Evolutionary conservation across 169 alveolate species (phyloP).

Genomic region (Toxoplasma gondii): DNA sequence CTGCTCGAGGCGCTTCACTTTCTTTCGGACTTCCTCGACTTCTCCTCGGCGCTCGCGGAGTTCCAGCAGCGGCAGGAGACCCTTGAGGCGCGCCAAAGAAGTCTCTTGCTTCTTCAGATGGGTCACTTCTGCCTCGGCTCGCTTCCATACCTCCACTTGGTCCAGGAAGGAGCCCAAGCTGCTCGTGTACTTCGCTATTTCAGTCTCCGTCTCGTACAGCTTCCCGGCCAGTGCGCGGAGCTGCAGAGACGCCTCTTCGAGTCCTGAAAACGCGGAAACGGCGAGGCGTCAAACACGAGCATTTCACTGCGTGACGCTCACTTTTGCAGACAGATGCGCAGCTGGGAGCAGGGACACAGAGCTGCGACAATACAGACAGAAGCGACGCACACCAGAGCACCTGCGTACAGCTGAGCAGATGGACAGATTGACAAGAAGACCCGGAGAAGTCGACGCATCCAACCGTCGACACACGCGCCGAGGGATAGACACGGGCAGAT

Average conservation of each 20-base stretch:
- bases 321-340: too few relatives aligned
- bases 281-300: not conserved
- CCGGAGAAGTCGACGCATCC: too few relatives aligned
- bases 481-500: too few relatives aligned
- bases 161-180: not conserved
- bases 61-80: conserved; percentile 2
- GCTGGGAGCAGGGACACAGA: too few relatives aligned
- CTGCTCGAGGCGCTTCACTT: not conserved
- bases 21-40: not conserved
- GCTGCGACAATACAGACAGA: too few relatives aligned
- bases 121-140: not conserved
- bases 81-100: not conserved
- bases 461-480: too few relatives aligned
- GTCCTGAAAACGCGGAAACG: not conserved
- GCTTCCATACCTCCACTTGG: not conserved
- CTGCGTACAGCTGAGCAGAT: not conserved
- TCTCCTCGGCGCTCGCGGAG: conserved; percentile 10
- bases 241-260: not conserved
- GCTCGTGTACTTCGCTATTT: not conserved
- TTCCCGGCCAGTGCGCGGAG: not conserved
- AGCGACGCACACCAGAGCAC: not conserved
- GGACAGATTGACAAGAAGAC: not conserved
- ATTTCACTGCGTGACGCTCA: too few relatives aligned
- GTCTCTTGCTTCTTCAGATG: not conserved
- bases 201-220: conserved; percentile 14